Evolutionary conservation across 2,329 filamentous ascomycete genomes (phyloP).

Genomic region (Aspergillus sp.): DNA sequence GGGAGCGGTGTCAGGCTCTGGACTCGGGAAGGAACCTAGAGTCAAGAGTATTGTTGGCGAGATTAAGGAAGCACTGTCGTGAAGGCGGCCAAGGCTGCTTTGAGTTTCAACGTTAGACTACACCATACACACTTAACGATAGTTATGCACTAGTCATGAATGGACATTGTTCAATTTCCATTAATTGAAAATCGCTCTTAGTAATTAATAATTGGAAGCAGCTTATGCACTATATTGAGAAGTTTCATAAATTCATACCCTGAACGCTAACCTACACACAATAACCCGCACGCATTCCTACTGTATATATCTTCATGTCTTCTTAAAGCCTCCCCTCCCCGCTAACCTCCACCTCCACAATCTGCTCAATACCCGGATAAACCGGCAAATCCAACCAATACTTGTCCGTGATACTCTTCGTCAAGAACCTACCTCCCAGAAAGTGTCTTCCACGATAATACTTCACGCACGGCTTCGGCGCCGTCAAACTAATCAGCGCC

Average conservation of each 20-base stretch:
- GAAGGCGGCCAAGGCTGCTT: conserved; percentile 2
- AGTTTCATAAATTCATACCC: background rate
- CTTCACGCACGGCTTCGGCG: conserved; percentile 85
- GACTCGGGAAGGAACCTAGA: conserved; percentile 57
- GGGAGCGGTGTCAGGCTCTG: conserved; percentile 47
- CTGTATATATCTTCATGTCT: too few species aligned
- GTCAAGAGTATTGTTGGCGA: conserved; percentile 61
- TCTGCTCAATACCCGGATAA: conserved; percentile 84
- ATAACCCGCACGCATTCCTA: background rate
- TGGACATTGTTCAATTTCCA: background rate
- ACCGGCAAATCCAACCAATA: conserved; percentile 80
- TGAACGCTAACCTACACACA: background rate
- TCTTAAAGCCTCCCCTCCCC: conserved; percentile 35
- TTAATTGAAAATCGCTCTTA: background rate
- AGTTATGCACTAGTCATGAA: conserved; percentile 7
- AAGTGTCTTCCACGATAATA: conserved; percentile 88
- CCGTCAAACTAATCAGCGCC: conserved; percentile 82
- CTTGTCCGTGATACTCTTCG: conserved; percentile 73
- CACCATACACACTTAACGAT: conserved; percentile 13
- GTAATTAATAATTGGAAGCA: background rate
- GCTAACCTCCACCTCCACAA: conserved; percentile 68
- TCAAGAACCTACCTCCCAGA: conserved; percentile 85
- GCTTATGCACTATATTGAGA: background rate
- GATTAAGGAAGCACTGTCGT: conserved; percentile 49
- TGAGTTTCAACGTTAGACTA: background rate